phyloP scores from a whole-genome alignment of 1,284 basidiomycete genomes.

The Mycosarcoma maydis region DNA sequence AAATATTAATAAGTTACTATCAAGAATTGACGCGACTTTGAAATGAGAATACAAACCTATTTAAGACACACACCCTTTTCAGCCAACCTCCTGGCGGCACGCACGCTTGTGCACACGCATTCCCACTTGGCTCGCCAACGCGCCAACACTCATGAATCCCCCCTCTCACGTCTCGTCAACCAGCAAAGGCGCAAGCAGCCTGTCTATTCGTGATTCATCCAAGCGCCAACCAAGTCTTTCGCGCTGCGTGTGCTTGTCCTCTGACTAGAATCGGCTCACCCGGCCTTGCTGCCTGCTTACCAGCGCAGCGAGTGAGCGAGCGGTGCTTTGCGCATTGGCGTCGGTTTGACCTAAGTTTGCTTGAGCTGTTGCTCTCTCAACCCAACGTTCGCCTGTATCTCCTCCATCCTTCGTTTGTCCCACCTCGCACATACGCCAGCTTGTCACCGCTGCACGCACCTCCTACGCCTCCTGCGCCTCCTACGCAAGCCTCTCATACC shows the following conservation, averaged over 20 bases:
- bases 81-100: background rate
- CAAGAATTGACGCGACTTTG: background rate
- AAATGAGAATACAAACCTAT: background rate
- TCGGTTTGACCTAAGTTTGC: constrained; percentile 16
- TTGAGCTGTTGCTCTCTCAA: constrained; percentile 6
- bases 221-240: background rate
- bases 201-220: background rate
- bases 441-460: constrained; percentile 10
- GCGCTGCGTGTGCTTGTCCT: background rate
- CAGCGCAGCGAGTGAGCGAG: background rate
- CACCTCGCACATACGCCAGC: constrained; percentile 15
- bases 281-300: too few relatives aligned
- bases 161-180: too few relatives aligned
- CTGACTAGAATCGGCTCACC: too few relatives aligned
- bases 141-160: background rate
- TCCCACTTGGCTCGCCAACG: background rate
- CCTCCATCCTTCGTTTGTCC: constrained; percentile 12
- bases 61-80: constrained; percentile 3
- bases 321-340: constrained; percentile 4
- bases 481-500: background rate
- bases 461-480: background rate
- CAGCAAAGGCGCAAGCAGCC: background rate
- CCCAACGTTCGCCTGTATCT: constrained; percentile 14
- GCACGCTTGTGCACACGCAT: constrained; percentile 1
- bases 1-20: too few relatives aligned